Evolutionary conservation across 2,329 filamentous ascomycete species (phyloP).

Genomic region (Microdochium nivale): DNA sequence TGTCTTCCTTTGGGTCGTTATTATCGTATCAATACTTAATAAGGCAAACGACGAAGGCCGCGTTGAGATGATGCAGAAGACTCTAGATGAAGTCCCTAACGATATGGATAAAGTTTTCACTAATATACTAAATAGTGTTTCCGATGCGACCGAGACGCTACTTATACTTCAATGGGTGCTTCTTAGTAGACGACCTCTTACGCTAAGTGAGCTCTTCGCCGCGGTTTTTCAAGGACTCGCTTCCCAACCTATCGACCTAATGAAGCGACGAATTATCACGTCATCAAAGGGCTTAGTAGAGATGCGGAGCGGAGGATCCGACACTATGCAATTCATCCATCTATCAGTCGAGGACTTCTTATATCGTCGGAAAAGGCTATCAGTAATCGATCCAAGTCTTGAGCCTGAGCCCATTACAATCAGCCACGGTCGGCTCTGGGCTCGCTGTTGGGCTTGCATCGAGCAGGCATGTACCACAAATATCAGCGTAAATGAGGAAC

Average conservation of each 20-base stretch:
- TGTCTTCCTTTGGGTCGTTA: constrained; percentile 2
- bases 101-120: constrained; percentile 7
- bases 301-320: background rate
- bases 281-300: constrained; percentile 7
- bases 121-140: constrained; percentile 2
- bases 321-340: constrained; percentile 9
- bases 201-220: constrained; percentile 4
- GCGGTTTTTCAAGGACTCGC: constrained; percentile 1
- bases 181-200: constrained; percentile 2
- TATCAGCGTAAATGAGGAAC: no score
- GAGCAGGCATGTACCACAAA: background rate
- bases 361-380: constrained; percentile 6
- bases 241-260: background rate
- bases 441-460: constrained; percentile 5
- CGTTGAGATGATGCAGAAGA: constrained; percentile 1
- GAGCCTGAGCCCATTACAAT: constrained; percentile 1
- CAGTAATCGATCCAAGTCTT: constrained; percentile 3
- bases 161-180: constrained; percentile 8
- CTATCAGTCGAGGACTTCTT: constrained; percentile 8
- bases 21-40: constrained; percentile 12
- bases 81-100: constrained; percentile 3
- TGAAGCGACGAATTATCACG: constrained; percentile 4
- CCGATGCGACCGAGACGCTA: constrained; percentile 2
- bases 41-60: constrained; percentile 4
- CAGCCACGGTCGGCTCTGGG: constrained; percentile 5